Conservation (phyloP, 208 protist species). For the Lotmaria passim region DNA sequence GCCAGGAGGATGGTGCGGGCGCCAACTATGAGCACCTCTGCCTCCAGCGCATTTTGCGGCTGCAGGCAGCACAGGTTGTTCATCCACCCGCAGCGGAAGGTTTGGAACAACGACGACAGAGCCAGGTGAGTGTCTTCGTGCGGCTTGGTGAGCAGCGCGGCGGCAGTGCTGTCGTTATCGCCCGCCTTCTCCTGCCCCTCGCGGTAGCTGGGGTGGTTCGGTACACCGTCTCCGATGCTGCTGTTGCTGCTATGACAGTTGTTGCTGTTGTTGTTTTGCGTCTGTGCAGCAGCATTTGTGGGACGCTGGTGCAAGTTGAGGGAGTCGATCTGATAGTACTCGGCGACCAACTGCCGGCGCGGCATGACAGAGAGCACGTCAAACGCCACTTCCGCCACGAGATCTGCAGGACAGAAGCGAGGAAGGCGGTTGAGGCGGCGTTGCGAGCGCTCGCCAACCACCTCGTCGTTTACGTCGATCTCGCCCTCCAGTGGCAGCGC, state of each 20-base stretch:
- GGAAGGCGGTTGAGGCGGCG: conserved; percentile 19
- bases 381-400: conserved; percentile 31
- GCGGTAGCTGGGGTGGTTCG: not conserved
- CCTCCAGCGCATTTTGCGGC: conserved; percentile 45
- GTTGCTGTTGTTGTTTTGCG: not conserved
- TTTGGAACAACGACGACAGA: conserved; percentile 57
- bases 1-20: conserved; percentile 46
- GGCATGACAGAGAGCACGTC: conserved; percentile 63
- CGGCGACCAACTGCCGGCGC: conserved; percentile 54
- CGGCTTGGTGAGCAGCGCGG: conserved; percentile 8
- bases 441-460: conserved; percentile 22
- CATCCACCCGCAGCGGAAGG: conserved; percentile 47
- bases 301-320: conserved; percentile 31
- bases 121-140: conserved; percentile 31
- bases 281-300: not conserved
- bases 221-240: not conserved
- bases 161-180: conserved; percentile 8
- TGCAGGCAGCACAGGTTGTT: conserved; percentile 63
- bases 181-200: not conserved
- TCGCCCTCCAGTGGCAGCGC: not conserved
- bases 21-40: conserved; percentile 59
- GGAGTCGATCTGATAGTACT: conserved; percentile 46
- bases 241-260: not conserved
- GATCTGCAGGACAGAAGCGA: conserved; percentile 26
- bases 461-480: conserved; percentile 18